A percentile compares a stretch with the other conserved stretches of the same genome.
phyloP scores from a whole-genome alignment of 257 asterid genomes.

The Ballota nigra region DNA sequence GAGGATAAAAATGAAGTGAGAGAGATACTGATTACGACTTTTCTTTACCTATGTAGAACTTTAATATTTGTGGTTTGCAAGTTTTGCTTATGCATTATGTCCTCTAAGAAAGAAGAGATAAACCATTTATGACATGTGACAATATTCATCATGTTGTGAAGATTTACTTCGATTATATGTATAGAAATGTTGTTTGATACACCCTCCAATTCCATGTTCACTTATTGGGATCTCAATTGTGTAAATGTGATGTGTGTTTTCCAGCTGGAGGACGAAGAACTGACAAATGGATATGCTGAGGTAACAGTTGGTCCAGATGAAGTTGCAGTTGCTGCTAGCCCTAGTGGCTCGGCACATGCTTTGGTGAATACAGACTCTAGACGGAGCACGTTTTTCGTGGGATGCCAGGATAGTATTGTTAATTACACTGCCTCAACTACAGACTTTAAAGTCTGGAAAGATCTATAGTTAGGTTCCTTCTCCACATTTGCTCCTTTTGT shows the following conservation, averaged over 20 bases:
- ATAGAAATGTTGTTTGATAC: neutral
- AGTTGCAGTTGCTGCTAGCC: slow-evolving; percentile 75
- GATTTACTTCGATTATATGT: neutral
- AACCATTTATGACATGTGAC: neutral
- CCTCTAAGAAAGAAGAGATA: neutral
- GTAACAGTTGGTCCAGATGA: slow-evolving; percentile 66
- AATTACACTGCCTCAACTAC: slow-evolving; percentile 52
- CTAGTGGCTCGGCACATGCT: slow-evolving; percentile 85
- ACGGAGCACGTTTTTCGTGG: slow-evolving; percentile 58
- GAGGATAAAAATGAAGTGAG: neutral
- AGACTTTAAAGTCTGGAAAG: slow-evolving; percentile 82
- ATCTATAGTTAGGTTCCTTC: slow-evolving; percentile 37
- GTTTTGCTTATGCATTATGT: neutral
- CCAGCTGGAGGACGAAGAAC: slow-evolving; percentile 72
- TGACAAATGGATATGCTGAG: slow-evolving; percentile 60
- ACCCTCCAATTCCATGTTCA: neutral
- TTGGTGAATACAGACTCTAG: slow-evolving; percentile 58
- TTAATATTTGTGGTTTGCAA: neutral
- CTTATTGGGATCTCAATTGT: neutral
- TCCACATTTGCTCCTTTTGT: neutral
- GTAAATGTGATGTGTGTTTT: slow-evolving; percentile 4
- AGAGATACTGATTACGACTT: slow-evolving; percentile 9
- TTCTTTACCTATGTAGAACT: neutral
- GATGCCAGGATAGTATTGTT: slow-evolving; percentile 72
- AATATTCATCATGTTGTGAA: neutral